Conservation (phyloP, 768 basidiomycete species). For the Pleurotus cornucopiae region DNA sequence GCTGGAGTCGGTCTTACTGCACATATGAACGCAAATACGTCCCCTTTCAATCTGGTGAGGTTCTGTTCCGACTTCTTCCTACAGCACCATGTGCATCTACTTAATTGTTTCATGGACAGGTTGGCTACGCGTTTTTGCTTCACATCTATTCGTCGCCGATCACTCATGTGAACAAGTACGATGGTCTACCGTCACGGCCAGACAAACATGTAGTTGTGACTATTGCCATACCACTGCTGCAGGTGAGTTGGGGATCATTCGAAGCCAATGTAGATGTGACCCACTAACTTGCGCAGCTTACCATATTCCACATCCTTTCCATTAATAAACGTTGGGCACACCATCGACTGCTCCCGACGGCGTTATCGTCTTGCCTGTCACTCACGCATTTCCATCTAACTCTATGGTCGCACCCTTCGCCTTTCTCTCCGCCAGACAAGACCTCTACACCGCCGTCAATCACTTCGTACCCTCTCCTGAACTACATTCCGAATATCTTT, state of each 20-base stretch:
- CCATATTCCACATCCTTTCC: conserved; percentile 63
- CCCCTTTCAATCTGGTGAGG: conserved; percentile 72
- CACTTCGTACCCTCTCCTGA: conserved; percentile 58
- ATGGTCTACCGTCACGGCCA: conserved; percentile 54
- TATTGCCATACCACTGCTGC: conserved; percentile 67
- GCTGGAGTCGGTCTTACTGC: conserved; percentile 35
- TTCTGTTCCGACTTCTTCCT: too few species aligned
- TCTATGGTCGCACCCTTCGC: conserved; percentile 35
- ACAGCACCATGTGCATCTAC: conserved; percentile 1
- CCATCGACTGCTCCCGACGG: conserved; percentile 71
- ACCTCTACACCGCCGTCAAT: conserved; percentile 9
- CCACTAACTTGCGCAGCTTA: conserved; percentile 34
- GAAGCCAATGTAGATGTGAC: neutral
- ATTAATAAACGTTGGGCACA: conserved; percentile 56
- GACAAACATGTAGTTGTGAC: conserved; percentile 73
- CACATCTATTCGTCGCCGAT: conserved; percentile 70
- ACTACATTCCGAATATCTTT: conserved; percentile 70
- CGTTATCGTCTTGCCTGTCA: conserved; percentile 52
- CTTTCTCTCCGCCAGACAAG: conserved; percentile 9
- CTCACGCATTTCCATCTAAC: conserved; percentile 68
- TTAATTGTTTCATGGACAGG: conserved; percentile 29
- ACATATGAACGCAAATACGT: conserved; percentile 40
- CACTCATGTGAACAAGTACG: conserved; percentile 43
- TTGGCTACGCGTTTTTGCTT: conserved; percentile 73
- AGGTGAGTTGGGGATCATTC: conserved; percentile 37